phyloP scores from a whole-genome alignment of 1,139 yeast genomes.

The Zygoascus hellenicus region DNA sequence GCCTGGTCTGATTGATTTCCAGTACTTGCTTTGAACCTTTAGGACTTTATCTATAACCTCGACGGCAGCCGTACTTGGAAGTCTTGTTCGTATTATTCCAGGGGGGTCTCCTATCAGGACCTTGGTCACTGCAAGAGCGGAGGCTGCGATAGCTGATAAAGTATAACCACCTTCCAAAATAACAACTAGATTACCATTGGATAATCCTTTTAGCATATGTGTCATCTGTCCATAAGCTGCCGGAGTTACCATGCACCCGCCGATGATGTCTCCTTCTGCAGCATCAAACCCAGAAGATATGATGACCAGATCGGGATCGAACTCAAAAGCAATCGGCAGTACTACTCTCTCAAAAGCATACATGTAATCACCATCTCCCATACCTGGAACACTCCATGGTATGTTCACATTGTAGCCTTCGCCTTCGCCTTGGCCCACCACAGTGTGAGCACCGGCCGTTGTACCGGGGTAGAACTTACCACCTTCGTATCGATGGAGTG shows the following conservation, averaged over 20 bases:
- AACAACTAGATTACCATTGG: constrained; percentile 83
- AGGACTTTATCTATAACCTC: constrained; percentile 82
- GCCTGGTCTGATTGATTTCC: constrained; percentile 84
- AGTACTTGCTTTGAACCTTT: constrained; percentile 73
- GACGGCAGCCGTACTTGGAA: constrained; percentile 58
- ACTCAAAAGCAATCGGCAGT: constrained; percentile 84
- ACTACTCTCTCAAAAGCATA: constrained; percentile 88
- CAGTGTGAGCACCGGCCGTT: constrained; percentile 65
- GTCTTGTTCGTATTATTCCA: constrained; percentile 64
- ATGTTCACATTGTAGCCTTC: constrained; percentile 83
- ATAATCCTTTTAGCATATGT: constrained; percentile 79
- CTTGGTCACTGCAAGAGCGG: constrained; percentile 90
- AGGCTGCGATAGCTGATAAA: constrained; percentile 79
- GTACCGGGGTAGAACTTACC: constrained; percentile 96
- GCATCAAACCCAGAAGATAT: constrained; percentile 97
- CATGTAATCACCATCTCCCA: constrained; percentile 92
- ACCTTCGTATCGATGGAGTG: constrained; percentile 86
- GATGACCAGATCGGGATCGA: constrained; percentile 86
- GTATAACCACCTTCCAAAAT: constrained; percentile 96
- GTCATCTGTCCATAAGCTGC: constrained; percentile 97
- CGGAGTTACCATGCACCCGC: constrained; percentile 96
- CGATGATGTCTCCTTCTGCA: constrained; percentile 96
- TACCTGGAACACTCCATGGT: constrained; percentile 92
- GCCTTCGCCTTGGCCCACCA: constrained; percentile 81
- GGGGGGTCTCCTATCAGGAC: constrained; percentile 95